Evolutionary conservation across 805 yeast genomes (phyloP).

Genomic region (Saturnispora bothae): DNA sequence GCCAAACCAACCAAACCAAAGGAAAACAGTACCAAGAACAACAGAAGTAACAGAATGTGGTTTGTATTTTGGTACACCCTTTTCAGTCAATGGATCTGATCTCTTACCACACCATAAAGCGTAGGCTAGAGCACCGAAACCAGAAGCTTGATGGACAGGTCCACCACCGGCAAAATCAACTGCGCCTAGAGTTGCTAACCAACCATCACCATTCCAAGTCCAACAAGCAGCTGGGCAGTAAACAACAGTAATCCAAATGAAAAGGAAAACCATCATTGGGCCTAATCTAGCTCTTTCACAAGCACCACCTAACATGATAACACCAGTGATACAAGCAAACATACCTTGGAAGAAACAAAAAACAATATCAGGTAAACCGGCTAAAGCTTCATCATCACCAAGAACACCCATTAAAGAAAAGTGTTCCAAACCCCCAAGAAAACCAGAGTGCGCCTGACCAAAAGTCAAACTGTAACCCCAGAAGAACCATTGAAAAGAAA

Average conservation of each 20-base stretch:
- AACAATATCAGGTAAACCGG: constrained; percentile 78
- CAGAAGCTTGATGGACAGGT: constrained; percentile 92
- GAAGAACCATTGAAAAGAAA: constrained; percentile 93
- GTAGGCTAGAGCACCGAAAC: constrained; percentile 90
- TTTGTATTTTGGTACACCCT: constrained; percentile 74
- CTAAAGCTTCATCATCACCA: constrained; percentile 63
- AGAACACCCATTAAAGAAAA: constrained; percentile 74
- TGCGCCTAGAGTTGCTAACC: constrained; percentile 77
- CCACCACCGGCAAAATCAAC: constrained; percentile 98
- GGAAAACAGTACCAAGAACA: constrained; percentile 84
- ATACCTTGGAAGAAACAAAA: constrained; percentile 90
- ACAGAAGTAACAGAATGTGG: constrained; percentile 90
- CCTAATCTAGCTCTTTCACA: constrained; percentile 94
- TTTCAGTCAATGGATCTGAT: constrained; percentile 62
- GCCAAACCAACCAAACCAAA: constrained; percentile 99
- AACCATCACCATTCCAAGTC: constrained; percentile 95
- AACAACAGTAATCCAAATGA: constrained; percentile 89
- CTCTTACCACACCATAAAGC: constrained; percentile 90
- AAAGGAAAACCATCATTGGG: constrained; percentile 92
- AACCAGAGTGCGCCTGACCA: constrained; percentile 38
- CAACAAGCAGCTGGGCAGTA: constrained; percentile 95
- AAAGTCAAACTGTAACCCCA: constrained; percentile 95
- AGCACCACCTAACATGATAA: constrained; percentile 94
- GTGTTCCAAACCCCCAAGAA: constrained; percentile 73
- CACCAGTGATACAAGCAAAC: constrained; percentile 92